Evolutionary conservation across 352 stramenopile genomes (phyloP), one percentile per base, ranked within the genome.

Genomic region (Globisporangium polare): DNA sequence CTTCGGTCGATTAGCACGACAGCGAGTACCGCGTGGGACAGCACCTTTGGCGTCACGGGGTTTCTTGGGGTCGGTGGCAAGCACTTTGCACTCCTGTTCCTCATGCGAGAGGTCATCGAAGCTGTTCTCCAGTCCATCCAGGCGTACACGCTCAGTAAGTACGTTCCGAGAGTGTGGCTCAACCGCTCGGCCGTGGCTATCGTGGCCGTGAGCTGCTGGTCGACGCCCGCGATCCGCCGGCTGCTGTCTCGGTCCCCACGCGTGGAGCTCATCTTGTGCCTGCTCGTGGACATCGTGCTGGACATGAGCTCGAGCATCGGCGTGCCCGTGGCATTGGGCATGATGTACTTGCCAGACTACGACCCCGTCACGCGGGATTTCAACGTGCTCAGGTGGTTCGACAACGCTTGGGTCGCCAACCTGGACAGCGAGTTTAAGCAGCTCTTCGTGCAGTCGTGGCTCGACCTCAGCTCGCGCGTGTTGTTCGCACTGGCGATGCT

Each of bases 51-150:
- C 27, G 29, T 51, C 22, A 45, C 45, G 12, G 33, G 57, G 0
- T 13, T 42, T 22, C 63, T 68, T 26, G 60, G 60, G 4, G 29
- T 72, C 56, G 51, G 53, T 1, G 24, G 61, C 13, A 54, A 53
- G 49, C 33, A 64, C 33, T 67, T 67, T 29, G 33, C 55, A 3
- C 13, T 46, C 39, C 8, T 62, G 6, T 66, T 66, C n/a, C 22
- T 72, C 20, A 7, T 57, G 7, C 62, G 62, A 3, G 62, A 73
- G 43, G 18, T 9, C 1, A 7, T 62, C 17, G 67, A 73, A 37
- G 50, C 65, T 9, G 33, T 58, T 1, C 37, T 56, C 22, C 67
- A 71, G 26, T 62, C 58, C 9, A 37, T 53, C 10, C 67, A 71
- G 42, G 63, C 59, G 6, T 63, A 71, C 55, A 13, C 41, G 5